Conservation (phyloP, 257 asterid genomes). For the Solanum infundibuliforme region DNA sequence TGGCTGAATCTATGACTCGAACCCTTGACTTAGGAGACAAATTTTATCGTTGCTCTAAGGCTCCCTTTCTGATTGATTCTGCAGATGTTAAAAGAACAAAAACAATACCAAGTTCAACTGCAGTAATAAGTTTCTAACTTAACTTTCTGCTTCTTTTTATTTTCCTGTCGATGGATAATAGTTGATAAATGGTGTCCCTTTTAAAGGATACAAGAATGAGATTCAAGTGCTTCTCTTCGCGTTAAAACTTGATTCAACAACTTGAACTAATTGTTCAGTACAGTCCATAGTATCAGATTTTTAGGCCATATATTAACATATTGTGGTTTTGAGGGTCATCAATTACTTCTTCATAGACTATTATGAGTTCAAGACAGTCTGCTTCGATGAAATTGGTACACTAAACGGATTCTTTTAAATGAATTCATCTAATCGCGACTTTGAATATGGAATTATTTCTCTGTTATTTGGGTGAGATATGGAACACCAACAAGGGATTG, state of each 20-base stretch:
- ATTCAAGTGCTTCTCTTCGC: neutral
- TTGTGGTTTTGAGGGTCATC: neutral
- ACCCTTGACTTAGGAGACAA: neutral
- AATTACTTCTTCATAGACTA: neutral
- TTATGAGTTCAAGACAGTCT: neutral
- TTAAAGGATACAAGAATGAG: neutral
- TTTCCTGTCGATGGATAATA: neutral
- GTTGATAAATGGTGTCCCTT: neutral
- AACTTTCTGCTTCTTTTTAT: neutral
- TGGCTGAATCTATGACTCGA: neutral
- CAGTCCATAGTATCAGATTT: neutral
- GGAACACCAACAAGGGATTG: neutral
- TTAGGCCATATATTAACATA: neutral
- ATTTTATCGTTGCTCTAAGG: neutral
- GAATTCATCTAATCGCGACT: neutral
- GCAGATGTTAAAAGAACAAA: neutral
- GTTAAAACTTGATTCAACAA: neutral
- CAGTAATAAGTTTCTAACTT: neutral
- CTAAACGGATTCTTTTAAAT: neutral
- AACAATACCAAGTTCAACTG: neutral
- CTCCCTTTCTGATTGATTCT: neutral
- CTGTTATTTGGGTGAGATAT: neutral
- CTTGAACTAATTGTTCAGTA: neutral
- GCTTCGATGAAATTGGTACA: neutral
- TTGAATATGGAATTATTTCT: neutral